phyloP scores from a whole-genome alignment of 2,329 filamentous ascomycete species.

The Blastomyces silverae region DNA sequence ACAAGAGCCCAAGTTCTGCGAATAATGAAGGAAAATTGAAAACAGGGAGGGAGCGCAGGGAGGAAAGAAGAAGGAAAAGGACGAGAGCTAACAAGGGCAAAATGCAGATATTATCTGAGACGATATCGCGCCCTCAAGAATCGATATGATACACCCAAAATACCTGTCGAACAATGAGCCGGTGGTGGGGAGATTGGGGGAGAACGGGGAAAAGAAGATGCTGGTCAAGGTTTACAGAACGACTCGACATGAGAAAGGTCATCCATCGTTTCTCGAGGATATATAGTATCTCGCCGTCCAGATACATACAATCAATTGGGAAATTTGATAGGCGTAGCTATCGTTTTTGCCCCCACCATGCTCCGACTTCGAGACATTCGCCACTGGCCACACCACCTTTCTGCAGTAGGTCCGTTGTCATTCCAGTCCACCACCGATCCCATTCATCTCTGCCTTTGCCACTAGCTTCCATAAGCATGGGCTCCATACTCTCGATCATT shows the following conservation, averaged over 20 bases:
- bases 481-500: constrained; percentile 78
- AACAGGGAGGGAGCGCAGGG: too few species aligned
- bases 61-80: too few species aligned
- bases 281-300: neutral
- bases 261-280: neutral
- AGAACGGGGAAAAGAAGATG: neutral
- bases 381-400: constrained; percentile 73
- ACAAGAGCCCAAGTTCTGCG: neutral
- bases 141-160: constrained; percentile 56
- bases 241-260: neutral
- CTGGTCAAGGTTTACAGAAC: neutral
- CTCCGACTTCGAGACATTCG: constrained; percentile 68
- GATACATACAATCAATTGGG: neutral
- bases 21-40: neutral
- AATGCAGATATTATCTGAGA: constrained; percentile 76
- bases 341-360: constrained; percentile 58
- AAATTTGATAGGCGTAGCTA: constrained; percentile 22
- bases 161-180: constrained; percentile 19
- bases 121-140: constrained; percentile 78
- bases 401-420: constrained; percentile 77
- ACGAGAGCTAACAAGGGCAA: constrained; percentile 4
- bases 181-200: constrained; percentile 13
- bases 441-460: constrained; percentile 87
- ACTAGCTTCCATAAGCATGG: constrained; percentile 70
- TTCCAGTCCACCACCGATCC: constrained; percentile 80